Percentiles rank a stretch among this genome's conserved stretches.
phyloP scores from a whole-genome alignment of 1,284 basidiomycete genomes.

The Ceratobasidium theobromae region DNA sequence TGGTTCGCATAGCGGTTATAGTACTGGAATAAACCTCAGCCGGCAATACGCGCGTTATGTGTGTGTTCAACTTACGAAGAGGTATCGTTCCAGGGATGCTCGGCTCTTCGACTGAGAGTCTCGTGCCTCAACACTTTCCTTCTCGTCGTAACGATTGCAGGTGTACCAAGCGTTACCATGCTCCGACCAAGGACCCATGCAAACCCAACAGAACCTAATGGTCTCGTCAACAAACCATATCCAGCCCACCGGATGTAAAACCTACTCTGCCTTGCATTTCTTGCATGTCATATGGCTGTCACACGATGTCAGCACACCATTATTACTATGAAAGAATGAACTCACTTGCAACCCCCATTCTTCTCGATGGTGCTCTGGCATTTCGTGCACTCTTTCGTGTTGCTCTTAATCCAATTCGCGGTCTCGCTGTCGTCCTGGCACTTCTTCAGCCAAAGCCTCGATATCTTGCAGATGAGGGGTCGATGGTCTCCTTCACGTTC shows the following conservation, averaged over 20 bases:
- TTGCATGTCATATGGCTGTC: constrained; percentile 97
- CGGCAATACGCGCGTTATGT: neutral
- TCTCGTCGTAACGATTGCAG: constrained; percentile 97
- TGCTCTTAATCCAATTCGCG: constrained; percentile 99
- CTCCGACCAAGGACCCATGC: constrained; percentile 90
- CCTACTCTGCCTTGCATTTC: constrained; percentile 85
- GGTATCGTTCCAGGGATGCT: constrained; percentile 88
- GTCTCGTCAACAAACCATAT: constrained; percentile 67
- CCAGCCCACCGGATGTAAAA: neutral
- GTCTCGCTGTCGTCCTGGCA: constrained; percentile 98
- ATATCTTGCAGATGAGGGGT: constrained; percentile 86
- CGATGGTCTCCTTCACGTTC: constrained; percentile 83
- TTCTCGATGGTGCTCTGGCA: constrained; percentile 98
- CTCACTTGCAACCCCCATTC: constrained; percentile 99
- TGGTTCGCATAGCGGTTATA: constrained; percentile 99
- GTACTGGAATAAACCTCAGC: constrained; percentile 58
- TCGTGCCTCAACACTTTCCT: constrained; percentile 82
- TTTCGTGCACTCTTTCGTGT: constrained; percentile 96
- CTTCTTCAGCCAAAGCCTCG: constrained; percentile 95
- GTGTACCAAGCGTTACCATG: constrained; percentile 98
- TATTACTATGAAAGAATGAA: constrained; percentile 38
- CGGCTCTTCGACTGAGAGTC: constrained; percentile 88
- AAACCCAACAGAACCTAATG: constrained; percentile 72
- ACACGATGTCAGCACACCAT: constrained; percentile 17
- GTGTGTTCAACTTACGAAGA: constrained; percentile 73